Conservation (phyloP, 495 filamentous ascomycete species). For the Penicillium dipodomyicola region DNA sequence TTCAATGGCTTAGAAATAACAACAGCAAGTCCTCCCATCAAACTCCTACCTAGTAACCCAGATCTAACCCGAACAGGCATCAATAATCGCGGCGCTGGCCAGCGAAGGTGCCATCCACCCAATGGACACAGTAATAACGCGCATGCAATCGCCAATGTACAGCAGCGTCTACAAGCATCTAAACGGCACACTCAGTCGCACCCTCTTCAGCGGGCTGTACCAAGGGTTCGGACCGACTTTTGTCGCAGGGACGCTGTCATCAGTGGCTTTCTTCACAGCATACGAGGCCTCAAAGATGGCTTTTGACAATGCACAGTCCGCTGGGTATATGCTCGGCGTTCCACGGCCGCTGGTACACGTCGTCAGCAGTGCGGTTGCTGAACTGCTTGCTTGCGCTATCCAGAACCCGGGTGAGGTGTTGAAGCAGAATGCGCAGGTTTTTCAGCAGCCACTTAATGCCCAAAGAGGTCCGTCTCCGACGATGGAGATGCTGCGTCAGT, state of each 20-base stretch:
- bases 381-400: slow-evolving; percentile 10
- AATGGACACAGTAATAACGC: slow-evolving; percentile 16
- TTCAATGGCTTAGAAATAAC: slow-evolving; percentile 1
- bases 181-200: slow-evolving; percentile 9
- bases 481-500: slow-evolving; percentile 4
- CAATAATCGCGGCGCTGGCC: slow-evolving; percentile 11
- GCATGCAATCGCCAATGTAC: slow-evolving; percentile 14
- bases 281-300: slow-evolving; percentile 14
- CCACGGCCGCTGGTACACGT: slow-evolving; percentile 6
- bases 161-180: slow-evolving; percentile 7
- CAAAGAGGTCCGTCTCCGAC: neutral
- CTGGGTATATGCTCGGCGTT: slow-evolving; percentile 10
- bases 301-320: slow-evolving; percentile 6
- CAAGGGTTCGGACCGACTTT: slow-evolving; percentile 17
- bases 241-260: neutral
- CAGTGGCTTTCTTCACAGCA: slow-evolving; percentile 4
- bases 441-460: neutral
- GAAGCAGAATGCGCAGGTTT: slow-evolving; percentile 19
- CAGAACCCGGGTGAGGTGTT: slow-evolving; percentile 14
- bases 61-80: slow-evolving; percentile 6
- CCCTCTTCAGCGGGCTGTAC: slow-evolving; percentile 12
- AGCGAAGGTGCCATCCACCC: slow-evolving; percentile 16
- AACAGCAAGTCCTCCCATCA: neutral
- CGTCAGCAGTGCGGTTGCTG: slow-evolving; percentile 9
- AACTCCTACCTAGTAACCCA: neutral